Base-by-base conservation (phyloP, 2,329 filamentous ascomycete species). In the Beauveria medogensis region DNA sequence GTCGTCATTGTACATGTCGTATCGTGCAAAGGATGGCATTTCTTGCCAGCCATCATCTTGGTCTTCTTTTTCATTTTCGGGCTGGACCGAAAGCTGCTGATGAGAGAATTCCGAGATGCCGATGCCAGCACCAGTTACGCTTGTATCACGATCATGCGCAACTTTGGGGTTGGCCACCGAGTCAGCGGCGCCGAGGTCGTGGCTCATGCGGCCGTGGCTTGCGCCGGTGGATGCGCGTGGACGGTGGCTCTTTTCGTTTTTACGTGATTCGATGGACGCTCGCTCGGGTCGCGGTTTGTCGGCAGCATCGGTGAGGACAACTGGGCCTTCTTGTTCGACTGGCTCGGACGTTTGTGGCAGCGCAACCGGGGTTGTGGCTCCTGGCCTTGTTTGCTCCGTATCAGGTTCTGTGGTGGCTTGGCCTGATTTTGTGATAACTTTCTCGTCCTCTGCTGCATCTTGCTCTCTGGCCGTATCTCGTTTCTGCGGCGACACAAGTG, bases 1-100 rank as follows among this genome's bases (percentile, higher is more conserved):
- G 72, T 96, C 88, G 69, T 99, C 94, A 71, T 99, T 91, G 73
- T 97, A 99, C 66, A 96, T 89, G 74, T 97, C 93, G 71, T 94
- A 95, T 43, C 89, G 88, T 8, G 92, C 94, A 69, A 92, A 91
- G 1, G 94, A 86, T 2, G 93, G 94, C 94, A 99, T 99, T 3
- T 85, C 83, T 76, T 97, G 91, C 94, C 94, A 99, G 56, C 81
- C 85, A 1, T 77, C 86, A n/a, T 89, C 89, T 6, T 85, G 85
- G 12, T 73, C 67, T 3, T 83, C 78, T 2, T 80, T 76, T 51
- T 82, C 77, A 14, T 81, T 75, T 14, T 83, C 77, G 46, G 82
- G 79, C 64, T 84, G 79, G 18, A 81, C 76, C 10, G 86, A 82
- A 54, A 92, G 75, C 65, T 88, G 85, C 74, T 97, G 92, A 71